Conservation (phyloP, 192 early-diverging fungal genomes). For the Nowakowskiella sp. region DNA sequence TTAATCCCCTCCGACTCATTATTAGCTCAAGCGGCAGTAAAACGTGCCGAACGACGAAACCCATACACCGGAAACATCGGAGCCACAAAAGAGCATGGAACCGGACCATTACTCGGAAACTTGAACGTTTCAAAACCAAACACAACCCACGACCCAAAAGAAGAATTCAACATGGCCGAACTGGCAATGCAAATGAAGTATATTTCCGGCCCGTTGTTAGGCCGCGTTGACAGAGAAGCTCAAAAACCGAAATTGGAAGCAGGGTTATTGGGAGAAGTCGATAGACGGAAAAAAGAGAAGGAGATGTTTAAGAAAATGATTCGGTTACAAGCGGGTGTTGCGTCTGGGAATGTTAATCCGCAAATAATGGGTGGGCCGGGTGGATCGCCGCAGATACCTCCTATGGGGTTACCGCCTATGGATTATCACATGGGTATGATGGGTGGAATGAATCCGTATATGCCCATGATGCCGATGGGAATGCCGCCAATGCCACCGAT, state of each 20-base stretch:
- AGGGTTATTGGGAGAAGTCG: constrained; percentile 31
- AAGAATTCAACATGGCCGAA: constrained; percentile 10
- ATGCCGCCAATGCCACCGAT: too few species aligned
- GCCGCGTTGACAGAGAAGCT: constrained; percentile 16
- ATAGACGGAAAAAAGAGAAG: constrained; percentile 32
- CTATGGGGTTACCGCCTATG: too few species aligned
- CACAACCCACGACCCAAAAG: constrained; percentile 9
- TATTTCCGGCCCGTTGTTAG: constrained; percentile 28
- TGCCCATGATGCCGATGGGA: too few species aligned
- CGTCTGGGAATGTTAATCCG: too few species aligned
- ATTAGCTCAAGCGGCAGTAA: constrained; percentile 15
- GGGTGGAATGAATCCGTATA: too few species aligned
- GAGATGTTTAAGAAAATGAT: constrained; percentile 28
- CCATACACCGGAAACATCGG: background rate
- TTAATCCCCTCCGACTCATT: constrained; percentile 6
- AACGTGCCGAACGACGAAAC: constrained; percentile 4
- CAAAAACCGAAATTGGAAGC: constrained; percentile 25
- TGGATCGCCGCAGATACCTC: too few species aligned
- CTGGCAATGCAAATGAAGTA: background rate
- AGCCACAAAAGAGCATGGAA: constrained; percentile 11
- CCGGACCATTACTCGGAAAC: too few species aligned
- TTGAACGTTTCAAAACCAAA: constrained; percentile 11
- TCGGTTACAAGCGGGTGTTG: background rate
- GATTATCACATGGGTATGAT: too few species aligned
- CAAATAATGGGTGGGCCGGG: too few species aligned